Base-by-base conservation (phyloP, 805 yeast species). In the Sungouiella thailandica region DNA sequence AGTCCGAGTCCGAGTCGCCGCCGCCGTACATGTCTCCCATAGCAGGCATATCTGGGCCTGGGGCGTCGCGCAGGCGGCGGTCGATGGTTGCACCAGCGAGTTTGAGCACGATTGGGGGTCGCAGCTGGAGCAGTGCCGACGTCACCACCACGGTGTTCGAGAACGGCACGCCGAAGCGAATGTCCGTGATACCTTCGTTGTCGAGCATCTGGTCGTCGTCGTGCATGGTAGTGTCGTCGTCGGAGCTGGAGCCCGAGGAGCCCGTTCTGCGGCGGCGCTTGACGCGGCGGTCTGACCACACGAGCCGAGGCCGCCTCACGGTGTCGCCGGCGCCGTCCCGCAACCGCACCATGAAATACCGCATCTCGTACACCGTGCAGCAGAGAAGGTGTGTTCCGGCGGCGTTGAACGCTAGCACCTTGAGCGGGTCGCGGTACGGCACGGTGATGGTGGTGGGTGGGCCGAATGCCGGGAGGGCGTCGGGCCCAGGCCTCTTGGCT, bases 361-460 rank as follows among this genome's bases (percentile, higher is more conserved):
- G 58, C 7, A 89, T 76, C 51, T 88, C 96, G 52, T 85, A 59
- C 1, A 75, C 76, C 0, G 93, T 83, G 13, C 90, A 77, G 46
- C 94, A 86, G 3, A 88, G 66, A 22, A 89, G 47, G 46, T 82
- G 82, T 3, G 74, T 61, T 0, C 87, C 84, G 35, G 82, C 80
- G 1, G 76, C 65, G 4, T 94, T 84, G 54, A 89, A 85, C 31
- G 77, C 74, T 7, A 89, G 57, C 3, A 82, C 67, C 43, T 81
- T 81, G 25, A 89, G 76, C 1, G 95, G 94, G 55, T 90, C 97
- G 19, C 85, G 61, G 55, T 86, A 87, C 0, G 97, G 96, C 32
- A 85, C 68, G 0, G 94, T 81, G 20, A 88, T 77, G 2, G 88
- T 77, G 7, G 81, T 70, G 2, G 86, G 82, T n/a, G n/a, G n/a